Conservation (phyloP, 192 early-diverging fungal species). For the Lobosporangium transversale region DNA sequence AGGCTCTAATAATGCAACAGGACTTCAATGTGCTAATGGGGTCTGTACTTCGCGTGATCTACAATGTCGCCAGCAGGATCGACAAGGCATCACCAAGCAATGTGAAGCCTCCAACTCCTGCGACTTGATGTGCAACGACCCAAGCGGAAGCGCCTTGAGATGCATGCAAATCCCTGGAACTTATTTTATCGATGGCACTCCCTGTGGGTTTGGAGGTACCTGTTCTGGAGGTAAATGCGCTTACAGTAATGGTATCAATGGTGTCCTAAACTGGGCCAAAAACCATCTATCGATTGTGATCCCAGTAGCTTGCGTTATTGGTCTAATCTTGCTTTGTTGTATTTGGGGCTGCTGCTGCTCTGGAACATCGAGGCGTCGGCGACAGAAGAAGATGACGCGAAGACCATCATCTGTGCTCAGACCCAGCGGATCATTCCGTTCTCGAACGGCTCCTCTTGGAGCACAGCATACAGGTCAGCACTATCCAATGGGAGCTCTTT, state of each 20-base stretch:
- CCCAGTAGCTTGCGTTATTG: constrained; percentile 55
- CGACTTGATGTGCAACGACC: constrained; percentile 70
- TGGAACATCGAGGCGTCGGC: not conserved
- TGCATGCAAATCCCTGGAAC: constrained; percentile 54
- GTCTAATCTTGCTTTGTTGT: constrained; percentile 56
- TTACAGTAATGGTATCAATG: constrained; percentile 43
- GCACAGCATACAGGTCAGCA: constrained; percentile 23
- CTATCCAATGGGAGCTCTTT: constrained; percentile 6
- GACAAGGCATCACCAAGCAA: constrained; percentile 60
- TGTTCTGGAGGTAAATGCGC: constrained; percentile 51
- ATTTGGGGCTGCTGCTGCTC: constrained; percentile 48
- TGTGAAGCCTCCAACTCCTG: constrained; percentile 73
- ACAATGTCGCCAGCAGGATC: constrained; percentile 70
- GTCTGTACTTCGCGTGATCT: constrained; percentile 79
- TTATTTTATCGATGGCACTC: constrained; percentile 75
- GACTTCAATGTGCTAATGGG: constrained; percentile 72
- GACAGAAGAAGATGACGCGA: constrained; percentile 18
- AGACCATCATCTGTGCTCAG: constrained; percentile 4
- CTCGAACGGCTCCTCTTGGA: constrained; percentile 1
- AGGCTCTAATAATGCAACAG: constrained; percentile 43
- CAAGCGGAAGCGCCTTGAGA: constrained; percentile 31
- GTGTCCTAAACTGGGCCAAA: constrained; percentile 56
- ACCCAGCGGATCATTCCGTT: not conserved
- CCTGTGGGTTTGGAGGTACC: constrained; percentile 73
- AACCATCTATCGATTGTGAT: constrained; percentile 60